These are phyloP conservation scores for Corynascus novoguineensis DNA, from an alignment of 495 filamentous ascomycete genomes.

Conservation along the genomic window DNA sequence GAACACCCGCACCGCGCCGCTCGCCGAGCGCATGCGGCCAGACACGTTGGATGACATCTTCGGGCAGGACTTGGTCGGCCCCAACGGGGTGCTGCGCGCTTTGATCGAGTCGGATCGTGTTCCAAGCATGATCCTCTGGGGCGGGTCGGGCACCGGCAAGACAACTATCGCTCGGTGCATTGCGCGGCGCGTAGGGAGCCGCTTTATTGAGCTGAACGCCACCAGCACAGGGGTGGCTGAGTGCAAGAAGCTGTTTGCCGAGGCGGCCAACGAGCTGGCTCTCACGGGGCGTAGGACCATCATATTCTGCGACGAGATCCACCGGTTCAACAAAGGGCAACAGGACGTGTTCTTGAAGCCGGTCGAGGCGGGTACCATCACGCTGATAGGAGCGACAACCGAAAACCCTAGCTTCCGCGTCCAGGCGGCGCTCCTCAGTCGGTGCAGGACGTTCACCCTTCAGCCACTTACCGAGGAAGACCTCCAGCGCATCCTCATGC, in stretches of 20 bases:
- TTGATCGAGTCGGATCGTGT: conserved; percentile 82
- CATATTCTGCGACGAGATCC: conserved; percentile 96
- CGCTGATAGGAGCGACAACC: conserved; percentile 90
- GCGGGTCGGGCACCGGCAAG: conserved; percentile 86
- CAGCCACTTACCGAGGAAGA: conserved; percentile 65
- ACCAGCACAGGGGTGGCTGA: conserved; percentile 88
- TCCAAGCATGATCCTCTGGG: conserved; percentile 95
- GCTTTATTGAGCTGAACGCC: conserved; percentile 95
- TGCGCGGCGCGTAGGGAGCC: conserved; percentile 68
- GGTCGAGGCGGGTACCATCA: conserved; percentile 86
- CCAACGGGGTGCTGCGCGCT: conserved; percentile 75
- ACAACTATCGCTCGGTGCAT: conserved; percentile 95
- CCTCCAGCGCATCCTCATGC: conserved; percentile 62
- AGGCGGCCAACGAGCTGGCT: conserved; percentile 74
- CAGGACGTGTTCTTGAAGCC: conserved; percentile 94
- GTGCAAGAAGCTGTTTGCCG: conserved; percentile 85
- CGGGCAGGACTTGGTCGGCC: conserved; percentile 88
- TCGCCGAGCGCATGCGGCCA: conserved; percentile 93
- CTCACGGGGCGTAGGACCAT: conserved; percentile 89
- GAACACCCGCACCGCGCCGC: conserved; percentile 65
- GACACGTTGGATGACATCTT: conserved; percentile 75
- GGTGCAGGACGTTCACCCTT: conserved; percentile 87
- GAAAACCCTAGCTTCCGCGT: conserved; percentile 97
- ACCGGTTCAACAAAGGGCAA: conserved; percentile 87
- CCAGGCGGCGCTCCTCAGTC: conserved; percentile 77